Conservation (phyloP, 2,329 filamentous ascomycete genomes). For the Colletotrichum sp. region DNA sequence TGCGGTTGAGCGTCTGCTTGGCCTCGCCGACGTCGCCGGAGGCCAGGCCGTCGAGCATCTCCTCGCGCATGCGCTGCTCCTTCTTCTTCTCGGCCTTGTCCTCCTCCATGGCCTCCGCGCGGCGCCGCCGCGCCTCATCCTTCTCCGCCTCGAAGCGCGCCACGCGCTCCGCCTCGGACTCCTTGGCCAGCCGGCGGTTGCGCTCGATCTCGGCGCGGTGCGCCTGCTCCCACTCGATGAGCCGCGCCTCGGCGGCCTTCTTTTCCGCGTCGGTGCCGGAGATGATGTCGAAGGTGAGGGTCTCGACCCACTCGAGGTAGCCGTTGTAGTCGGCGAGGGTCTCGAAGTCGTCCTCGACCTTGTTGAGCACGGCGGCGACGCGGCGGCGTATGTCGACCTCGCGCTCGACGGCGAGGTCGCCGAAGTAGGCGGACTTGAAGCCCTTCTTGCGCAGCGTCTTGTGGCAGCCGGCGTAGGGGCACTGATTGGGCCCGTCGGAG, state of each 20-base stretch:
- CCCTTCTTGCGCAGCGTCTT: slow-evolving; percentile 84
- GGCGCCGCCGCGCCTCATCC: slow-evolving; percentile 67
- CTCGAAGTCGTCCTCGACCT: slow-evolving; percentile 89
- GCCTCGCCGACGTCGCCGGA: slow-evolving; percentile 65
- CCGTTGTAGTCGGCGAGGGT: slow-evolving; percentile 85
- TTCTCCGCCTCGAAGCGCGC: slow-evolving; percentile 67
- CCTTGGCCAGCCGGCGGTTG: slow-evolving; percentile 59
- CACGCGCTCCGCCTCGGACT: slow-evolving; percentile 59
- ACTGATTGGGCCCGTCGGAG: slow-evolving; percentile 87
- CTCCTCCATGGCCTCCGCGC: slow-evolving; percentile 68
- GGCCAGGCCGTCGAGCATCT: slow-evolving; percentile 74
- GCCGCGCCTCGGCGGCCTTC: slow-evolving; percentile 46
- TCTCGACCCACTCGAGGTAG: slow-evolving; percentile 92
- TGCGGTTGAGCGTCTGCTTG: slow-evolving; percentile 60
- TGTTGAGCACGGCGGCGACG: slow-evolving; percentile 84
- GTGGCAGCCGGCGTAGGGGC: slow-evolving; percentile 87
- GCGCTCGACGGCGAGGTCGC: slow-evolving; percentile 84
- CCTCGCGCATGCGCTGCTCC: slow-evolving; percentile 66
- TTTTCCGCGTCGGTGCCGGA: slow-evolving; percentile 70
- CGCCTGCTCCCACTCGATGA: slow-evolving; percentile 70
- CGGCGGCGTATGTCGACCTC: slow-evolving; percentile 90
- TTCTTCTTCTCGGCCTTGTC: slow-evolving; percentile 73
- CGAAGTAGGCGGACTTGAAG: slow-evolving; percentile 90
- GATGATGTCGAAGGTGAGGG: slow-evolving; percentile 87
- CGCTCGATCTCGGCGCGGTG: slow-evolving; percentile 73